Conservation (phyloP, 2,329 filamentous ascomycete genomes). For the Penicillium sp. region DNA sequence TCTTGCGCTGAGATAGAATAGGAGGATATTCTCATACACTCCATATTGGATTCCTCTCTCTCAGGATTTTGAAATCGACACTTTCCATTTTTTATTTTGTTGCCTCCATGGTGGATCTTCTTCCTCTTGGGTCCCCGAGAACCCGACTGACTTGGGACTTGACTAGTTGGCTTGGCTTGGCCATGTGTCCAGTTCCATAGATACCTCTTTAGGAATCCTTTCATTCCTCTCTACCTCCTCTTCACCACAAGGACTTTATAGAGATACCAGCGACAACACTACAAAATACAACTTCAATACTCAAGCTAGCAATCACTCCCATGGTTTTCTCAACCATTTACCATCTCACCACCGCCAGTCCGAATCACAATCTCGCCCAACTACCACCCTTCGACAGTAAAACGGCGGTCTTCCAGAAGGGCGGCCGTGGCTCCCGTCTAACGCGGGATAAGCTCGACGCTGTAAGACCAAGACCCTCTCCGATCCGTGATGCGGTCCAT, state of each 20-base stretch:
- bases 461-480: conserved; percentile 14
- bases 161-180: not conserved
- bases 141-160: conserved; percentile 14
- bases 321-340: not conserved
- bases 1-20: not conserved
- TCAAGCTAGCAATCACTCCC: not conserved
- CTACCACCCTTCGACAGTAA: not conserved
- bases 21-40: not conserved
- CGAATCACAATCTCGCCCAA: not conserved
- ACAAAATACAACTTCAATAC: not conserved
- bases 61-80: too few relatives aligned
- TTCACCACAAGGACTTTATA: not conserved
- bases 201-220: conserved; percentile 1
- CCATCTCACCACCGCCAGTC: not conserved
- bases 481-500: conserved; percentile 3
- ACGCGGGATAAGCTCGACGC: conserved; percentile 9
- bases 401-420: conserved; percentile 17
- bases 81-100: conserved; percentile 12
- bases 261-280: not conserved
- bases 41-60: too few relatives aligned
- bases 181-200: conserved; percentile 9
- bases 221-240: not conserved
- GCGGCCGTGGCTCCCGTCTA: not conserved
- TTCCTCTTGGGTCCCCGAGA: conserved; percentile 10
- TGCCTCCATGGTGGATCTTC: conserved; percentile 15